Percentiles rank a stretch among this genome's conserved stretches.
These are phyloP conservation scores for Mrakia frigida DNA, from an alignment of 768 basidiomycete genomes.

Conservation along the genomic window DNA sequence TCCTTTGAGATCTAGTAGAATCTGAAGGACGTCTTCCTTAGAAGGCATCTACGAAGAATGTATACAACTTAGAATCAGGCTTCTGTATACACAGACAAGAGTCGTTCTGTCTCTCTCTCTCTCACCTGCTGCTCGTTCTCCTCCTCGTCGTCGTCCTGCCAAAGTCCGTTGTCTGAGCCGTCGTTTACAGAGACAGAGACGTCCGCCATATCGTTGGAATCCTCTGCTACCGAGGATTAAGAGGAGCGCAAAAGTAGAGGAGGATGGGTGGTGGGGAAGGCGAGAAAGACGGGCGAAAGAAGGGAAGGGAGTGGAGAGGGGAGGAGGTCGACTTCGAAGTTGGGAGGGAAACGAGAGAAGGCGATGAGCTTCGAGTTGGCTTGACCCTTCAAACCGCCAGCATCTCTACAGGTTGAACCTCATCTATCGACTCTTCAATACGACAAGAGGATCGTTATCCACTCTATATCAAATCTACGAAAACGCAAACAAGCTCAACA, in stretches of 20 bases:
- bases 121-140: background rate
- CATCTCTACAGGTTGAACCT: background rate
- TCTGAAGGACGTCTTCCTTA: slow-evolving; percentile 5
- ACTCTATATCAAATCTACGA: background rate
- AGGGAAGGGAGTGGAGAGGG: no score
- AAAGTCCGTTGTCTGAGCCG: slow-evolving; percentile 6
- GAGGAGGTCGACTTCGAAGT: no score
- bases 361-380: background rate
- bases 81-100: background rate
- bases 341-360: background rate
- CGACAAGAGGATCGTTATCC: background rate
- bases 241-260: no score
- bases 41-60: slow-evolving; percentile 2
- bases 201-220: slow-evolving; percentile 5
- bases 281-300: no score
- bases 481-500: background rate
- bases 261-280: no score
- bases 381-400: background rate
- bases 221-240: no score
- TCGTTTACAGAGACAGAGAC: background rate
- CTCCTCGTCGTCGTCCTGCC: background rate
- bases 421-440: background rate
- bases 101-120: no score
- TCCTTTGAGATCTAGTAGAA: slow-evolving; percentile 18
- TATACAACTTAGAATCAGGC: background rate